Base-by-base conservation (phyloP, 1,284 basidiomycete genomes). In the Marasmius fiardii region DNA sequence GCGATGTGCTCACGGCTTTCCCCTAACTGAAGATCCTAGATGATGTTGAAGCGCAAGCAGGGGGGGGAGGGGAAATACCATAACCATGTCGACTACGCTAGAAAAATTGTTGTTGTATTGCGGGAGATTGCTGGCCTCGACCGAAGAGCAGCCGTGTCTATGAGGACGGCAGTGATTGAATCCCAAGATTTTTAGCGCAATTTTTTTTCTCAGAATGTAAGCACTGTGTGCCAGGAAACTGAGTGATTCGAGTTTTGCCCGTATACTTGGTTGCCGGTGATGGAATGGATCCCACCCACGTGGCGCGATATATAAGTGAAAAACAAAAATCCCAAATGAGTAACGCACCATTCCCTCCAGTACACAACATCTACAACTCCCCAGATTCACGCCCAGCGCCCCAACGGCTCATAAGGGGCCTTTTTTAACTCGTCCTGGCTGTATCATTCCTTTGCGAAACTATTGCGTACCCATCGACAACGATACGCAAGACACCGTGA, bases 201-300 rank as follows among this genome's bases (percentile, higher is more conserved):
- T 16, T 41, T 18, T 41, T 41, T 18, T 41, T 20, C 16, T 16
- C 16, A 6, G 16, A 41, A 16, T 41, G 16, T 14, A 41, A 7
- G 20, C 39, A 41, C n/a, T 16, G 39, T n/a, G n/a, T 14, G 16
- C 16, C 12, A 14, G 37, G 39, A 16, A 41, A 41, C n/a, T 6
- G 20, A 20, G 39, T 18, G n/a, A 35, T 35, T 51, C 34, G 48
- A 33, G 45, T 12, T 24, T n/a, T 23, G 18, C 52, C 18, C 48
- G 20, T 12, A 45, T 45, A 47, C 16, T 47, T 47, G 44, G 44
- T 47, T 47, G 44, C 24, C 28, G 44, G 44, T 47, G 44, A 47
- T 41, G 8, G 39, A 37, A 5, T n/a, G 35, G 35, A 37, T 37
- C 35, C 35, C 12, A 41, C 39, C 16, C 39, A 20, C 20, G 39